Percentiles rank a stretch among this genome's conserved stretches.
phyloP scores from a whole-genome alignment of 2,329 filamentous ascomycete species.

The Colletotrichum camelliae region DNA sequence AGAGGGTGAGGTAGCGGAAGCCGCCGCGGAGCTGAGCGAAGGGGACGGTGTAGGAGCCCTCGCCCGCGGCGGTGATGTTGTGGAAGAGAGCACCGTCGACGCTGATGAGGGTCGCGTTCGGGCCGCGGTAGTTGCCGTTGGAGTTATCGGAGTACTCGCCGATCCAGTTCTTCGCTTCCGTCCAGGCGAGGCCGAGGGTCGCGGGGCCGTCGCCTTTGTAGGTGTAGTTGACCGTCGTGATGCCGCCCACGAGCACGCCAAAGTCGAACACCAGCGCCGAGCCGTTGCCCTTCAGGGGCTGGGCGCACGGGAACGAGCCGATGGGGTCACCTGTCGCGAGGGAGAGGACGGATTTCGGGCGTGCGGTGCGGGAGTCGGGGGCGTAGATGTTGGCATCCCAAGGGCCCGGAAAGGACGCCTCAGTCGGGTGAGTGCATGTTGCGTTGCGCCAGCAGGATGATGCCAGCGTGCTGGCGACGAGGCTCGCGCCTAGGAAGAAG shows the following conservation, averaged over 20 bases:
- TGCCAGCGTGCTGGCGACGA: not conserved
- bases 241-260: constrained; percentile 62
- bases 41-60: constrained; percentile 33
- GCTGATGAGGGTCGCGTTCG: constrained; percentile 23
- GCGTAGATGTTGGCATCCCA: constrained; percentile 66
- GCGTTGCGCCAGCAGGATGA: constrained; percentile 60
- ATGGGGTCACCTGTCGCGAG: constrained; percentile 34
- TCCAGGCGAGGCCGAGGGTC: constrained; percentile 50
- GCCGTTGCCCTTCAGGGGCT: constrained; percentile 44
- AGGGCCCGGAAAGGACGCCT: constrained; percentile 57
- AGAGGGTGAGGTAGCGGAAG: constrained; percentile 57
- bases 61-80: constrained; percentile 37
- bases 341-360: constrained; percentile 48
- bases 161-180: constrained; percentile 53
- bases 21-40: constrained; percentile 53
- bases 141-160: constrained; percentile 53
- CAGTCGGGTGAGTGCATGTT: constrained; percentile 53
- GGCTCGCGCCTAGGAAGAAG: constrained; percentile 30
- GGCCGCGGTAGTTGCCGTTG: constrained; percentile 46
- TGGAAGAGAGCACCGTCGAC: constrained; percentile 51
- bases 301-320: constrained; percentile 32
- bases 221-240: constrained; percentile 56
- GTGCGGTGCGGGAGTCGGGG: constrained; percentile 54
- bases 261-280: constrained; percentile 64
- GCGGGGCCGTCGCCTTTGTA: constrained; percentile 38